These are phyloP conservation scores for Colletotrichum truncatum DNA, from an alignment of 2,329 filamentous ascomycete species.

Conservation along the genomic window DNA sequence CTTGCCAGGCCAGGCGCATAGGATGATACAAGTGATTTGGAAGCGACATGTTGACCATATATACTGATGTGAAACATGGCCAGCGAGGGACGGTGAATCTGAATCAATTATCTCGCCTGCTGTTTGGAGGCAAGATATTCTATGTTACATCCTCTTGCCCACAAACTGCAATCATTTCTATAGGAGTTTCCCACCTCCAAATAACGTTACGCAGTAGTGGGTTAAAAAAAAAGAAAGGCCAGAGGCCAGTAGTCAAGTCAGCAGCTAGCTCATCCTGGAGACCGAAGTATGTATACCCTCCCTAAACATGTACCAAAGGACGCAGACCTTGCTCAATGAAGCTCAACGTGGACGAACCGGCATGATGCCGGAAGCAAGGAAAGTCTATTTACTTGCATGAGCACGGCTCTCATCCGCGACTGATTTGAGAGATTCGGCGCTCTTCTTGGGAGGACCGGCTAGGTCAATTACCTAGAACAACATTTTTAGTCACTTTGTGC, in stretches of 20 bases:
- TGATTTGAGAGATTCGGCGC: conserved; percentile 3
- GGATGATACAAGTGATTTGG: conserved; percentile 22
- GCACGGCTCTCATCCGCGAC: conserved; percentile 4
- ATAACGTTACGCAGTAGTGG: conserved; percentile 5
- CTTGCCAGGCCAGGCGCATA: background rate
- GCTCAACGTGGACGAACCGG: background rate
- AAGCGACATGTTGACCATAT: conserved; percentile 7
- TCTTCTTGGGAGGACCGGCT: conserved; percentile 31
- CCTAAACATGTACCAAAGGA: background rate
- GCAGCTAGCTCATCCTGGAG: too few species aligned
- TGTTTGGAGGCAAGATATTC: background rate
- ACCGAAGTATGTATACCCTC: background rate
- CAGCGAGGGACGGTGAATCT: background rate
- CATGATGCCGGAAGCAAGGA: background rate
- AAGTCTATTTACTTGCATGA: background rate
- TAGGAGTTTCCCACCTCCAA: background rate
- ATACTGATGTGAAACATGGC: background rate
- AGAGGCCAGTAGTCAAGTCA: background rate
- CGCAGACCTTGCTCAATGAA: background rate
- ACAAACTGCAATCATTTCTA: background rate
- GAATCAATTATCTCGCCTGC: conserved; percentile 4
- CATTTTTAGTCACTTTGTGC: conserved; percentile 1
- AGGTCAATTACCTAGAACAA: conserved; percentile 35
- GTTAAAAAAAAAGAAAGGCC: background rate
- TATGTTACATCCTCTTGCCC: conserved; percentile 13